Evolutionary conservation across 2,329 filamentous ascomycete species (phyloP), one percentile per base, ranked within the genome.

Genomic region (Diaporthe sp.): DNA sequence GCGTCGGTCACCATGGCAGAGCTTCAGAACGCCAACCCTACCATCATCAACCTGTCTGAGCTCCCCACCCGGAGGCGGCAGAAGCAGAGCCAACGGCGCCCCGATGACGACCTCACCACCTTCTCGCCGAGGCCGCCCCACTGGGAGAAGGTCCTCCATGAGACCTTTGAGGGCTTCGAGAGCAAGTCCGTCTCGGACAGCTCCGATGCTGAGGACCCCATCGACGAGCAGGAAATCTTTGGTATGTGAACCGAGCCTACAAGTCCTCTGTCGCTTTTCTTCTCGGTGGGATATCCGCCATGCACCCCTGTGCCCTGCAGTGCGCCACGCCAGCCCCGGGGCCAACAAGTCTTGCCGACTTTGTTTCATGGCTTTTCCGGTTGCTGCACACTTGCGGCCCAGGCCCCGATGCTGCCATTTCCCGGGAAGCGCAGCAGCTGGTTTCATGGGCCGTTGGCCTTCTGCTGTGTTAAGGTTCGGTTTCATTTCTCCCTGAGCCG

Each of bases 161-260:
- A 39, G 83, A 83, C 65, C 79, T 81, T 59, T 80, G 83, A 83
- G 30, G 79, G 79, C 9, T 79, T 81, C 32, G 81, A 78, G 27
- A 76, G 61, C 32, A 73, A 76, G 15, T 32, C 51, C 71, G 75
- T 76, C 17, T 80, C 80, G 4, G 83, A 83, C 63, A 86, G 83
- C 66, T 85, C 90, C 68, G 90, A 92, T 74, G 88, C 91, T 65
- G 88, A 92, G 47, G 96, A 98, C 79, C 94, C 94, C 73, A 98
- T 99, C 78, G 97, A 99, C 81, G 94, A 97, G 83, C 97, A 98
- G 83, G 97, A 99, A 84, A 96, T 99, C 55, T 99, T 96, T 82
- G 95, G 95, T 97, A 63, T 39, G 74, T 39, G 6, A 4, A 4
- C n/a, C n/a, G n/a, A n/a, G n/a, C 47, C n/a, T 17, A 22, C n/a